A percentile compares a stretch with the other conserved stretches of the same genome.
Evolutionary conservation across 352 stramenopile species (phyloP).

Genomic region (Globisporangium uncinulatum): DNA sequence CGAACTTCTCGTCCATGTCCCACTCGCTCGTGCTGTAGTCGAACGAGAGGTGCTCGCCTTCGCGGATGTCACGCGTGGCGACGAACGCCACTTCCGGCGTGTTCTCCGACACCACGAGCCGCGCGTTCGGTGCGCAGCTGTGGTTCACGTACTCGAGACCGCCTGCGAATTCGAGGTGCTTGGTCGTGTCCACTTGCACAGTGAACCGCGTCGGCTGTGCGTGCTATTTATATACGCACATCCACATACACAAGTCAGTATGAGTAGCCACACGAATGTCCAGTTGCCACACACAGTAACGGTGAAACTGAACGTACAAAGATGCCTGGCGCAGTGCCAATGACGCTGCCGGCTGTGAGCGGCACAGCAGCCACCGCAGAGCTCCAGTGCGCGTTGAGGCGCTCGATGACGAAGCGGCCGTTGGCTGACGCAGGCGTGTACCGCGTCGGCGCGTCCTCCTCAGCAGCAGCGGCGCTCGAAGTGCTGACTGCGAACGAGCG

Average conservation of each 20-base stretch:
- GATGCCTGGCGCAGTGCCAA: constrained; percentile 61
- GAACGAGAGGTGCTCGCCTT: constrained; percentile 77
- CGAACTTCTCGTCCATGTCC: constrained; percentile 91
- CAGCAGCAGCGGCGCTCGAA: constrained; percentile 19
- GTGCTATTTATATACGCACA: constrained; percentile 18
- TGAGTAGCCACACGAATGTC: too few species aligned
- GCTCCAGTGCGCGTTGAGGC: constrained; percentile 70
- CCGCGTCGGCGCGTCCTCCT: constrained; percentile 26
- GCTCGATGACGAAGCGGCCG: constrained; percentile 66
- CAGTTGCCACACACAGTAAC: constrained; percentile 1
- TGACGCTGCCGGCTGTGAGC: constrained; percentile 56
- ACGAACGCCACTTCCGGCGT: constrained; percentile 71
- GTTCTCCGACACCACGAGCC: constrained; percentile 71
- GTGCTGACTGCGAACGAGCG: constrained; percentile 34
- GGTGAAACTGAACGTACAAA: constrained; percentile 38
- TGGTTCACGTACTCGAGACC: constrained; percentile 88
- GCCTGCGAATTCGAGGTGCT: constrained; percentile 81
- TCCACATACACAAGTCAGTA: constrained; percentile 11
- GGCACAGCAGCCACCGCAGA: constrained; percentile 64
- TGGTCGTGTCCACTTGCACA: constrained; percentile 64
- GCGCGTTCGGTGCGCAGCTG: constrained; percentile 81
- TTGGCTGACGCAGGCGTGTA: constrained; percentile 58
- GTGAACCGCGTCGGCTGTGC: constrained; percentile 74
- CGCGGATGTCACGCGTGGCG: constrained; percentile 61
- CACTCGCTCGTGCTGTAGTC: constrained; percentile 90